Base-by-base conservation (phyloP, 805 yeast genomes). In the Kazachstania taianensis region DNA sequence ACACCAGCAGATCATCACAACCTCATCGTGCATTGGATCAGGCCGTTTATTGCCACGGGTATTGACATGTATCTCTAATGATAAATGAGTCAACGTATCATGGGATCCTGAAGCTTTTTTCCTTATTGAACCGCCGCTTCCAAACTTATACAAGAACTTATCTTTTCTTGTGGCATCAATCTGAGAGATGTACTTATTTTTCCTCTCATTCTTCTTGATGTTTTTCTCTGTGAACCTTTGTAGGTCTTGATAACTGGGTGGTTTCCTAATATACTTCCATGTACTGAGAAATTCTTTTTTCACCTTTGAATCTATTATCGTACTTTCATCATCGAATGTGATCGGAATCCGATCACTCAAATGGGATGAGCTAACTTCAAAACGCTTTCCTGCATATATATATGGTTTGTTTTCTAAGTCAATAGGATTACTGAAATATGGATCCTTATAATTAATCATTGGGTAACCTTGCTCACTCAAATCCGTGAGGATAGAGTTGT, bases 51-150 rank as follows among this genome's bases (percentile, higher is more conserved):
- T 63, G 0, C 56, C 67, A n/a, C 73, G 53, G 0, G 80, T 70
- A 30, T 69, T 69, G 0, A 72, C 75, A 55, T 79, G 87, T 0
- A 84, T 51, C 48, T 89, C 97, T 37, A 84, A 43, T 5, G 70
- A 62, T 23, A 86, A 57, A n/a, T 74, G 65, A 0, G 79, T 66
- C 48, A 86, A 49, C 18, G 68, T 61, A 33, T 65, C 66, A 41
- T 63, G 70, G 2, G 67, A 43, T 52, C 65, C 5, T 66, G 66
- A 37, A 50, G 57, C 41, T 62, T 53, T 28, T 50, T 53, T 41
- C 52, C 57, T 44, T 48, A 52, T 13, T 4, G 42, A 22, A 2
- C 36, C 31, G 8, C 32, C 36, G 27, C 39, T 45, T 5, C 25
- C 20, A 26, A 15, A 32, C 13, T 42, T 39, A 19, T 38, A 40